These are phyloP conservation scores for Coprinellus aureogranulatus DNA, from an alignment of 768 basidiomycete genomes.

Conservation along the genomic window DNA sequence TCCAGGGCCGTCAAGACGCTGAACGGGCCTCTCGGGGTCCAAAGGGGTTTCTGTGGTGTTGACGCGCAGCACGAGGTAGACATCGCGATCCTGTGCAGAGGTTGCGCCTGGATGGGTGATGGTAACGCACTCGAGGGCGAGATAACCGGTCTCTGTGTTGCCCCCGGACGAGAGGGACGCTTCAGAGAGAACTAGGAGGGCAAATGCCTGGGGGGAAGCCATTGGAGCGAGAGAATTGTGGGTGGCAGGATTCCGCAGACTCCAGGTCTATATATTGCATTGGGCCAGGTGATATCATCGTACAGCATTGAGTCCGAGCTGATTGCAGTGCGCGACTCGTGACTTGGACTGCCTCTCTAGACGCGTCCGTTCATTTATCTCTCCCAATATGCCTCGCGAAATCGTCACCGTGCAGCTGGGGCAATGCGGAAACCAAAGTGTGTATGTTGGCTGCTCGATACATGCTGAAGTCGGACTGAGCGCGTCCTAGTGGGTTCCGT, in stretches of 20 bases:
- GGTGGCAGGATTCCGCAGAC: no score
- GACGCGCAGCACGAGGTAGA: slow-evolving; percentile 65
- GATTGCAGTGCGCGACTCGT: slow-evolving; percentile 4
- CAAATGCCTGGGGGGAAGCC: slow-evolving; percentile 46
- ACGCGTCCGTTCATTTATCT: slow-evolving; percentile 6
- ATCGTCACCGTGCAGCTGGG: slow-evolving; percentile 84
- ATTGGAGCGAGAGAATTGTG: neutral
- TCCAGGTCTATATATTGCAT: no score
- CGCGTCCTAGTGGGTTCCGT: slow-evolving; percentile 80
- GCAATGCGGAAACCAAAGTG: slow-evolving; percentile 92
- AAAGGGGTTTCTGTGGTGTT: slow-evolving; percentile 56
- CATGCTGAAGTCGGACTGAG: neutral
- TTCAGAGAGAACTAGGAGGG: slow-evolving; percentile 51
- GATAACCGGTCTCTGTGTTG: slow-evolving; percentile 37
- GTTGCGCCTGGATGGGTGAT: slow-evolving; percentile 34
- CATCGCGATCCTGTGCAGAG: slow-evolving; percentile 43
- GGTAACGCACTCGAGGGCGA: slow-evolving; percentile 65
- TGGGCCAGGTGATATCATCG: neutral
- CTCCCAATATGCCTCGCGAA: slow-evolving; percentile 66
- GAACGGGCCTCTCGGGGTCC: slow-evolving; percentile 52
- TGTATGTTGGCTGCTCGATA: slow-evolving; percentile 23
- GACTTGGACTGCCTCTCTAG: slow-evolving; percentile 2
- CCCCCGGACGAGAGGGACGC: slow-evolving; percentile 38
- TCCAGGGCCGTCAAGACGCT: slow-evolving; percentile 33
- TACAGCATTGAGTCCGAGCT: neutral